Evolutionary conservation across 305 asterid species (phyloP), one percentile per base, ranked within the genome.

Genomic region (Fraxinus dipetala): DNA sequence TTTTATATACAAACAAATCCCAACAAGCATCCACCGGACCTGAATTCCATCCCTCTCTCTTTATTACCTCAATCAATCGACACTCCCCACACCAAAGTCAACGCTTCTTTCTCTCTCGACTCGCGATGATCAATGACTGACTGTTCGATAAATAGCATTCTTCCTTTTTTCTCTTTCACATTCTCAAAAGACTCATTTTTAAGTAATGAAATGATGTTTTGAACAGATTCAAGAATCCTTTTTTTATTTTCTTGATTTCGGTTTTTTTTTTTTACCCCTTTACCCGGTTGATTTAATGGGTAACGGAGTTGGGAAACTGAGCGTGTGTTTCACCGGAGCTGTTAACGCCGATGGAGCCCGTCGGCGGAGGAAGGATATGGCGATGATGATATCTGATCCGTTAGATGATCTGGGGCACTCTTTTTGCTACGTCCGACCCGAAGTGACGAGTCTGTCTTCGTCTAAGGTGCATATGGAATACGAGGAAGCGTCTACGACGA

Each of bases 331-430:
- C 92, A 90, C 89, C 85, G 94, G 96, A 67, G 90, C 67, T 70
- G 91, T 77, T 0, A 26, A 84, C 78, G 88, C 88, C 77, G 91
- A 78, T n/a, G 87, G 82, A 9, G 35, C 85, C 18, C 89, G 86
- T n/a, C 82, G 94, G 14, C 82, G 94, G 89, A 80, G 93, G 80
- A 91, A 87, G 72, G 89, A 87, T 3, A 81, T 87, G 61, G 87
- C 89, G 1, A 83, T 85, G 76, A 90, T 90, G 79, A 85, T 87
- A 3, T 90, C 97, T n/a, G 98, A 93, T 87, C 97, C 97, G 0
- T 72, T 91, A 13, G 99, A 95, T 73, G 99, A 94, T 84, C 85
- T 95, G 86, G 99, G 99, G 18, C 99, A 95, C 82, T 94, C 98
- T 18, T 95, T 95, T 84, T 93, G 95, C 87, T 95, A 95, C 86